Conservation (phyloP, 2,329 filamentous ascomycete genomes). For the Calonectria pauciramosa region DNA sequence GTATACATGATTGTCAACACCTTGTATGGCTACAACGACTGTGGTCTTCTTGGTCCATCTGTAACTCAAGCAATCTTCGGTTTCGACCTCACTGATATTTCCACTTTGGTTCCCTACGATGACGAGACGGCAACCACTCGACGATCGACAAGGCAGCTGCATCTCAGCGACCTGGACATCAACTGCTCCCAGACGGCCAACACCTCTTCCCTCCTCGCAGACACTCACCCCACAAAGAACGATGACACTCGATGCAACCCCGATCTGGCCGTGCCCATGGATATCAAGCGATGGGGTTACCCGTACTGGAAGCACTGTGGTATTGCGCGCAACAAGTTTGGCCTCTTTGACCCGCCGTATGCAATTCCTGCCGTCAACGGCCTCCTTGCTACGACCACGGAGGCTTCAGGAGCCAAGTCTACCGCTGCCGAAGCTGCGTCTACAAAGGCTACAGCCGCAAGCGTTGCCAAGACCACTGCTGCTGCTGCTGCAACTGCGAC, state of each 20-base stretch:
- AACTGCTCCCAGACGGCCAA: neutral
- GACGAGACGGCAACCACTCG: neutral
- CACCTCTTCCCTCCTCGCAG: neutral
- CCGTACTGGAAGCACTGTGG: slow-evolving; percentile 18
- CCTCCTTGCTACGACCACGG: neutral
- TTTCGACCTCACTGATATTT: neutral
- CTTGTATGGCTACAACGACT: neutral
- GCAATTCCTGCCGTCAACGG: slow-evolving; percentile 3
- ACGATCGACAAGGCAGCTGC: neutral
- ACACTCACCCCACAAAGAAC: neutral
- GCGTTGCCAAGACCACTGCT: neutral
- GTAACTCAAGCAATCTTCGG: neutral
- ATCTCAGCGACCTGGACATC: slow-evolving; percentile 2
- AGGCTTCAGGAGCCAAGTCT: neutral
- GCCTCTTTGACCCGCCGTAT: slow-evolving; percentile 11
- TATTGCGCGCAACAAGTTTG: neutral
- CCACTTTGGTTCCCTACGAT: neutral
- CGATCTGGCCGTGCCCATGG: neutral
- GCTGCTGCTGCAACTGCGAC: neutral
- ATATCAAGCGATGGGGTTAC: neutral
- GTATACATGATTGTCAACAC: slow-evolving; percentile 15
- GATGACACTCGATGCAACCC: slow-evolving; percentile 15
- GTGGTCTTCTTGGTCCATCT: neutral
- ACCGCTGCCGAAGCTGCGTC: neutral
- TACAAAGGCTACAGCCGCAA: neutral